A percentile compares a stretch with the other conserved stretches of the same genome.
Evolutionary conservation across 2,329 filamentous ascomycete species (phyloP).

Genomic region (Alternaria gansuensis): DNA sequence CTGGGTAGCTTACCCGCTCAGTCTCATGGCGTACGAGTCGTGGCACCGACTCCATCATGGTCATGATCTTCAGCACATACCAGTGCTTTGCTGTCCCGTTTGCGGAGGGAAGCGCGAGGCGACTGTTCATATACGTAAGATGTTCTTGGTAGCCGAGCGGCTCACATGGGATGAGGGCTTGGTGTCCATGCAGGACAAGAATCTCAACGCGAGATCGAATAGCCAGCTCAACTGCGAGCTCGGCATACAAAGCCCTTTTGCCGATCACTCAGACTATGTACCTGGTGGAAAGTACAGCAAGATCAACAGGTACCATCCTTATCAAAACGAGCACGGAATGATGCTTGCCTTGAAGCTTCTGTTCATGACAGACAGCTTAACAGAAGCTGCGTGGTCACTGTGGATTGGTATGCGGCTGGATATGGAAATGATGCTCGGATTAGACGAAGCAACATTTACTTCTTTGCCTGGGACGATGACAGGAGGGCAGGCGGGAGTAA

Average conservation of each 20-base stretch:
- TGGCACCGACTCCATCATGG: slow-evolving; percentile 36
- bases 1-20: slow-evolving; percentile 35
- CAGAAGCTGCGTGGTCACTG: slow-evolving; percentile 29
- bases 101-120: slow-evolving; percentile 24
- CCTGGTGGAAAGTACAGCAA: slow-evolving; percentile 35
- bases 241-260: slow-evolving; percentile 35
- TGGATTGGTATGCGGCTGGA: slow-evolving; percentile 34
- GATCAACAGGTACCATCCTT: slow-evolving; percentile 37
- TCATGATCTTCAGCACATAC: slow-evolving; percentile 5
- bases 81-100: slow-evolving; percentile 29
- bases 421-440: slow-evolving; percentile 11
- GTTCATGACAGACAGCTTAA: slow-evolving; percentile 28
- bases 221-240: slow-evolving; percentile 43
- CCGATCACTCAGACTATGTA: slow-evolving; percentile 31
- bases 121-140: slow-evolving; percentile 38
- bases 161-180: slow-evolving; percentile 33
- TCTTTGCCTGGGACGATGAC: not conserved
- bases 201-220: slow-evolving; percentile 38
- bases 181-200: slow-evolving; percentile 29
- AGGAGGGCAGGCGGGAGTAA: not conserved
- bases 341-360: slow-evolving; percentile 34
- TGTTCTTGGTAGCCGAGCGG: slow-evolving; percentile 43
- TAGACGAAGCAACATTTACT: not conserved
- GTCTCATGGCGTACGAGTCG: slow-evolving; percentile 25
- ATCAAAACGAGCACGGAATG: slow-evolving; percentile 40